These are phyloP conservation scores for Brettanomyces anomalus DNA, from an alignment of 805 yeast genomes.

Conservation along the genomic window DNA sequence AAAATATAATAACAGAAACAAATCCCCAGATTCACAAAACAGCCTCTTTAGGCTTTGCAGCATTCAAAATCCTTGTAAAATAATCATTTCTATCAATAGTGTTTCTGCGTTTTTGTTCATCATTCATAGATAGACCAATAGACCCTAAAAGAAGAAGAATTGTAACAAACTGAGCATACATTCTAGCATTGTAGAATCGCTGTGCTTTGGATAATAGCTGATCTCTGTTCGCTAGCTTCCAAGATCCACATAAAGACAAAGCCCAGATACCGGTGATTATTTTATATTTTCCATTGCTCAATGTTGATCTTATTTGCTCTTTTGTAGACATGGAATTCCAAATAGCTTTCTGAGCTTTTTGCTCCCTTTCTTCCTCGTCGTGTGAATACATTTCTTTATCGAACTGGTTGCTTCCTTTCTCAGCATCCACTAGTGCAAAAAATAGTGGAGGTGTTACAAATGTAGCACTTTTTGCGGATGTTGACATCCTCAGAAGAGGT, in stretches of 20 bases:
- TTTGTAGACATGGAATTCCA: conserved; percentile 41
- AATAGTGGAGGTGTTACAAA: conserved; percentile 26
- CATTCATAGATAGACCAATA: conserved; percentile 56
- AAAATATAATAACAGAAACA: neutral
- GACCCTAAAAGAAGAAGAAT: conserved; percentile 64
- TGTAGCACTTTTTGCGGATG: conserved; percentile 54
- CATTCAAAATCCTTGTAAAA: conserved; percentile 36
- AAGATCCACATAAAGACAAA: conserved; percentile 70
- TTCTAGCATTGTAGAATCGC: conserved; percentile 81
- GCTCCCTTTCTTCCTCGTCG: conserved; percentile 26
- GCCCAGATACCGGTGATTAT: conserved; percentile 73
- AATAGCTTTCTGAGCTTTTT: conserved; percentile 38
- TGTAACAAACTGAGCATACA: conserved; percentile 82
- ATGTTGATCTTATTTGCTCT: conserved; percentile 41
- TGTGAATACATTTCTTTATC: neutral
- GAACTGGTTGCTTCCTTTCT: neutral
- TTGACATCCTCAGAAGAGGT: conserved; percentile 34
- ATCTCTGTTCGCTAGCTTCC: conserved; percentile 65
- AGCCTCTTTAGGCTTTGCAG: neutral
- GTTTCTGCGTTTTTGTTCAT: conserved; percentile 27
- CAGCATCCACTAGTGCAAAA: neutral
- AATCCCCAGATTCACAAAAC: neutral
- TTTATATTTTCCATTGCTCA: conserved; percentile 52
- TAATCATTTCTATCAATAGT: conserved; percentile 28
- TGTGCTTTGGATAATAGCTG: conserved; percentile 67